Conservation (phyloP, 441 rosid species). For the Francoa sonchifolia region DNA sequence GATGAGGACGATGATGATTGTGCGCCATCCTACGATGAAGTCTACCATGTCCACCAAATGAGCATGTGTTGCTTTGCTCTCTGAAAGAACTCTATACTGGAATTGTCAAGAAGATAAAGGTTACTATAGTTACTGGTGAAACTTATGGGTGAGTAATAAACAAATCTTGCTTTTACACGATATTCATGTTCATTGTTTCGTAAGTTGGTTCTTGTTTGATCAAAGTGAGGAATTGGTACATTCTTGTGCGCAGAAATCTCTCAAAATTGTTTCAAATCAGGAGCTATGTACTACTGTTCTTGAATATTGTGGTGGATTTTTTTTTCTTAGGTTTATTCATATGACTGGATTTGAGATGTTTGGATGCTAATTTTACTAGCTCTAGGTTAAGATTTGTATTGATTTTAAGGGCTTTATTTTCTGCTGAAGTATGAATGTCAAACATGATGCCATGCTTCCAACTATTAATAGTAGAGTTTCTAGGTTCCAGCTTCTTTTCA, state of each 20-base stretch:
- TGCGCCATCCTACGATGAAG: too few relatives aligned
- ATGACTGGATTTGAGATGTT: too few relatives aligned
- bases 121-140: constrained; percentile 56
- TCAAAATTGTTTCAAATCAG: too few relatives aligned
- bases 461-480: too few relatives aligned
- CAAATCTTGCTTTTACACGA: background rate
- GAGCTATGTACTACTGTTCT: too few relatives aligned
- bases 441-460: too few relatives aligned
- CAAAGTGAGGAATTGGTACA: background rate
- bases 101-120: constrained; percentile 71
- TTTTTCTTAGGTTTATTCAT: too few relatives aligned
- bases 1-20: too few relatives aligned
- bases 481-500: too few relatives aligned
- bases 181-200: background rate
- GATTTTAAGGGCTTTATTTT: background rate
- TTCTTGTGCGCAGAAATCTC: too few relatives aligned
- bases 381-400: background rate
- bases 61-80: constrained; percentile 58
- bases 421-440: background rate
- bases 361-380: too few relatives aligned
- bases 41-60: constrained; percentile 58
- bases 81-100: constrained; percentile 81
- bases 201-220: background rate
- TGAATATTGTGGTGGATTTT: too few relatives aligned
- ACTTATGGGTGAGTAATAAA: constrained; percentile 40